Evolutionary conservation across 495 filamentous ascomycete genomes (phyloP), one percentile per base, ranked within the genome.

Genomic region (Penicillium goetzii): DNA sequence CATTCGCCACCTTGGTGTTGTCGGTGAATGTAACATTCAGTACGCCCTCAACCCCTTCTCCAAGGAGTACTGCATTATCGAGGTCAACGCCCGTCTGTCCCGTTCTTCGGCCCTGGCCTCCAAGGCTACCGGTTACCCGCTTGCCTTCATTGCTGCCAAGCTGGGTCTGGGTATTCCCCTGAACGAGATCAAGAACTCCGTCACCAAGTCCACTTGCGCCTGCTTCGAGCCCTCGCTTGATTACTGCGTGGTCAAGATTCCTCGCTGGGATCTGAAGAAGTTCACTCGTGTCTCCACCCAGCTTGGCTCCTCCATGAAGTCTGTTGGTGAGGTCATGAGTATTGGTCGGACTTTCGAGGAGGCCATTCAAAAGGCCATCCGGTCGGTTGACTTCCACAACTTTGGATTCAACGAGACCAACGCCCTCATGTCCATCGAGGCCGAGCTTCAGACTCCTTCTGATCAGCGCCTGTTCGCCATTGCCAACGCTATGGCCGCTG

Each of bases 181-280:
- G 58, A 97, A 99, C 78, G 91, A 98, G 76, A 96, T 99, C 74
- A 89, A 88, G 63, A 99, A 99, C 80, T 91, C 91, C 2, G 94
- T 99, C 52, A 99, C 95, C 26, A 95, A 96, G 79, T 90, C 91
- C 40, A 99, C 95, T 30, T 96, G 92, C 64, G 95, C 94, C 55
- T 99, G 95, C 83, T 99, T 99, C 77, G 95, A 99, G 74, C 95
- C 95, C n/a, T 99, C 95, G 3, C 84, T 99, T 0, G 95, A 99
- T 74, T 99, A 99, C 74, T 94, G 97, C 51, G 95, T 98, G 26
- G 95, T 99, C 59, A 99, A 99, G 84, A 99, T 99, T 78, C 95
- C 95, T 21, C 86, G 95, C 62, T 99, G 95, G 95, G 95, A 99
- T 78, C 77, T 99, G 64, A 98, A 98, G 83, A 99, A 99, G 77